Evolutionary conservation across 768 basidiomycete species (phyloP).

Genomic region (Strobilomyces dryophilus): DNA sequence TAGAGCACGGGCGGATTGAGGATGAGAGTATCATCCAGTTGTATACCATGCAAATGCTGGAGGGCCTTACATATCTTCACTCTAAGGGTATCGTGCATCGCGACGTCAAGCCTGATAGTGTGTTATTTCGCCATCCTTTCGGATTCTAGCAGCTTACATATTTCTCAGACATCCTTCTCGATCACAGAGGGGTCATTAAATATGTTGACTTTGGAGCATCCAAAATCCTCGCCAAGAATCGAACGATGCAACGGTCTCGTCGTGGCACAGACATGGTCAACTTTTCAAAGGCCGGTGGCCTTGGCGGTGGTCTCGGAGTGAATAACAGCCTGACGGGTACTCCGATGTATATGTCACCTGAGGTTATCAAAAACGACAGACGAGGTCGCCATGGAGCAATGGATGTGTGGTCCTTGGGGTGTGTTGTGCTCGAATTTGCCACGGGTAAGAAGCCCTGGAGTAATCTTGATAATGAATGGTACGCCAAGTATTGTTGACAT

Average conservation of each 20-base stretch:
- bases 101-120: constrained; percentile 98
- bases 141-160: constrained; percentile 6
- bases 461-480: constrained; percentile 99
- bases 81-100: constrained; percentile 90
- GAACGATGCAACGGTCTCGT: constrained; percentile 71
- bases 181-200: constrained; percentile 89
- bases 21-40: constrained; percentile 94
- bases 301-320: constrained; percentile 42
- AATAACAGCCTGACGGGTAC: constrained; percentile 93
- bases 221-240: constrained; percentile 90
- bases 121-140: constrained; percentile 31
- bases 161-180: constrained; percentile 82
- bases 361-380: constrained; percentile 93
- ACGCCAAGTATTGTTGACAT: constrained; percentile 16
- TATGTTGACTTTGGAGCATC: constrained; percentile 98
- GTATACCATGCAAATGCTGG: constrained; percentile 96
- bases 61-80: constrained; percentile 91
- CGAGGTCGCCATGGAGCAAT: constrained; percentile 88
- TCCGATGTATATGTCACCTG: constrained; percentile 99
- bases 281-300: constrained; percentile 32
- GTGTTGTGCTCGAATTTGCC: constrained; percentile 94
- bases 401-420: constrained; percentile 98
- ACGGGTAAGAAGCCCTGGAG: constrained; percentile 99
- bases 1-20: constrained; percentile 93
- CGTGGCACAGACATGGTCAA: constrained; percentile 44